Percentiles rank a stretch among this genome's conserved stretches.
These are phyloP conservation scores for Lactifluus echinatus DNA, from an alignment of 768 basidiomycete species.

Conservation along the genomic window DNA sequence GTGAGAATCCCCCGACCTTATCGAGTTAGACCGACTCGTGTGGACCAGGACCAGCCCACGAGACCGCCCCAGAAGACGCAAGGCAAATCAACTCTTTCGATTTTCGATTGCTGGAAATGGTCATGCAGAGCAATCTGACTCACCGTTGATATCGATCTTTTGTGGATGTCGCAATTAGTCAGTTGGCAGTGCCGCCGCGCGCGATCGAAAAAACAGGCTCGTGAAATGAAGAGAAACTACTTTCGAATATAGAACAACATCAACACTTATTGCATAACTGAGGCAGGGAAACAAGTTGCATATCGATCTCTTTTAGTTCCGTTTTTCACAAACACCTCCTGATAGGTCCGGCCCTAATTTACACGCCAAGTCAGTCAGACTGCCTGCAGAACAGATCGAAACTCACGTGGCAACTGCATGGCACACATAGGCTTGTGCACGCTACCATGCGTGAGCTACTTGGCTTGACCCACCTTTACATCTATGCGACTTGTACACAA, in stretches of 20 bases:
- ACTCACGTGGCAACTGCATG: slow-evolving; percentile 7
- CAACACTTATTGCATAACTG: not conserved
- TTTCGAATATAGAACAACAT: not conserved
- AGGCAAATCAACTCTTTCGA: too few relatives aligned
- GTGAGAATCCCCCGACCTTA: not conserved
- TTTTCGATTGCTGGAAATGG: too few relatives aligned
- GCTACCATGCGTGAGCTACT: not conserved
- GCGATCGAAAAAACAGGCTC: not conserved
- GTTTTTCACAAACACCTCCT: not conserved
- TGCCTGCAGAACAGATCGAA: not conserved
- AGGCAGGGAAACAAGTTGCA: not conserved
- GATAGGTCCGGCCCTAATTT: not conserved
- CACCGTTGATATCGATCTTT: not conserved
- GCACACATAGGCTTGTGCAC: not conserved
- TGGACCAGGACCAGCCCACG: not conserved
- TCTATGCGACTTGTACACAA: not conserved
- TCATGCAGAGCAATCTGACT: not conserved
- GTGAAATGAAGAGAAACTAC: not conserved
- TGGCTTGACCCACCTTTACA: not conserved
- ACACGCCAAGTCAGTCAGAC: not conserved
- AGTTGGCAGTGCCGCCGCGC: not conserved
- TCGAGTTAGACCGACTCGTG: not conserved
- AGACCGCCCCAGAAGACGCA: not conserved
- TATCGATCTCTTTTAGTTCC: not conserved
- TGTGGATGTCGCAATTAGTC: not conserved